Evolutionary conservation across 148 eudicot species (phyloP).

Genomic region (Camellia sinensis): DNA sequence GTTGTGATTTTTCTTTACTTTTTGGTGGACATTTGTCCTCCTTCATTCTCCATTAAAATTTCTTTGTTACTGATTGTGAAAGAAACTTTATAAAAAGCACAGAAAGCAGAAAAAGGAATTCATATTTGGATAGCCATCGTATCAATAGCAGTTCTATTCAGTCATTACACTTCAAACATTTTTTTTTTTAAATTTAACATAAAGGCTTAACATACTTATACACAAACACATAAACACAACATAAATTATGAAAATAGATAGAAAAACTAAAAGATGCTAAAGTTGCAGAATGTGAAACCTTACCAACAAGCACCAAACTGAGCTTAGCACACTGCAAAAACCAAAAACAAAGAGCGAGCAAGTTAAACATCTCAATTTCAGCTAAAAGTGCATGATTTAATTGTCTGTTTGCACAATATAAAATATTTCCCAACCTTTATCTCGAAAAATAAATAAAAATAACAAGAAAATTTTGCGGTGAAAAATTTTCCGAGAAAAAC

Average conservation of each 20-base stretch:
- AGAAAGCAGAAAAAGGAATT: background rate
- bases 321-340: conserved; percentile 92
- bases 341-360: conserved; percentile 2
- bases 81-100: background rate
- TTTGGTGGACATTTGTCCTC: too few species aligned
- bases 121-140: background rate
- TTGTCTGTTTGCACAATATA: background rate
- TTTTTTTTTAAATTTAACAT: background rate
- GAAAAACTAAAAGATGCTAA: background rate
- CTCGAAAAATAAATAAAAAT: background rate
- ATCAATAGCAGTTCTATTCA: background rate
- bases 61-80: too few species aligned
- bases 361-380: background rate
- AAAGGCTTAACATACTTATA: background rate
- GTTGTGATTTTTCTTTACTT: too few species aligned
- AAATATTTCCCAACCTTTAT: background rate
- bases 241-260: background rate
- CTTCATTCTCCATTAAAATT: background rate
- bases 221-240: background rate
- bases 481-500: background rate
- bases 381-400: background rate
- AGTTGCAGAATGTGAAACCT: conserved; percentile 20
- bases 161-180: background rate
- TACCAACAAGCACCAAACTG: conserved; percentile 89
- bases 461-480: background rate